Evolutionary conservation across 1,284 basidiomycete species (phyloP), one percentile per base, ranked within the genome.

Genomic region (Abortiporus biennis): DNA sequence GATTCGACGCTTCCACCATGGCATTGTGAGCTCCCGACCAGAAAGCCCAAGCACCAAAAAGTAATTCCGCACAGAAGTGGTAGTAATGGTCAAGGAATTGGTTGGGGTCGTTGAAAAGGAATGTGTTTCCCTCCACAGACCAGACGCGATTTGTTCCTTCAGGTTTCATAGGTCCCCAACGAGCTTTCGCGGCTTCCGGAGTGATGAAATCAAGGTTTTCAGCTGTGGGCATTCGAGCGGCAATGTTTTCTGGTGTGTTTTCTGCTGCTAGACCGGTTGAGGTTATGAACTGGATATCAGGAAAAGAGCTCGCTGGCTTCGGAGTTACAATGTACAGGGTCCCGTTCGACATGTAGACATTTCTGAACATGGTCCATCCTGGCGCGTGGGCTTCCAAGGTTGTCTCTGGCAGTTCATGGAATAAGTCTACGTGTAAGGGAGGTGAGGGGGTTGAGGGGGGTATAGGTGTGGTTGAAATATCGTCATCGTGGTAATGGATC

Each of bases 61-160:
- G 63, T 38, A 88, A 73, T 56, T 91, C 87, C 0, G 81, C 86
- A 25, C 82, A 83, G 49, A 88, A 80, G 62, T 91, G 87, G 61
- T 89, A 91, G 59, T 88, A 90, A 58, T 91, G 87, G 43, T 73
- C 68, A 22, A 90, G 71, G 67, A 90, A 85, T 56, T 85, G 82
- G 5, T 58, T 45, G 1, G 82, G 81, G 48, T 85, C 83, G 55
- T 85, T 84, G 54, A 78, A 67, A 32, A 85, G 64, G 47, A 81
- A 77, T 11, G 85, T 85, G 56, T 78, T 81, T 4, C 88, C 86
- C 37, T 77, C 71, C 38, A 89, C 73, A 17, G 74, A 69, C 66
- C 72, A 80, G 15, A 88, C 72, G 15, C 74, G 66, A 51, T 69
- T 77, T 50, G 59, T 62, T n/a, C 25, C 22, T 38, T 21, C 24